Evolutionary conservation across 345 rosid species (phyloP).

Genomic region (Cardamine occulta): DNA sequence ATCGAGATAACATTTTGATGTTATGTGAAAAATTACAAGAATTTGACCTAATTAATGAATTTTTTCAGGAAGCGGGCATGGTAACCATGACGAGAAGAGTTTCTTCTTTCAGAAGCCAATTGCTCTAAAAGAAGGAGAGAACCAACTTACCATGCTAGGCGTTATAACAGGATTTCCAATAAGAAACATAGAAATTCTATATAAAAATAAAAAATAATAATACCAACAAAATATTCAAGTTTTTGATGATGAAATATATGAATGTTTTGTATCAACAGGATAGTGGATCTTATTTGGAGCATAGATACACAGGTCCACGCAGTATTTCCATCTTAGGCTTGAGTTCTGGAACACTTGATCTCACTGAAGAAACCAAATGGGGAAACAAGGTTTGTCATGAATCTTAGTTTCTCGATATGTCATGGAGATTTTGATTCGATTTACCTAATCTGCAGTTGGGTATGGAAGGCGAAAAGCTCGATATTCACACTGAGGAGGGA

Average conservation of each 20-base stretch:
- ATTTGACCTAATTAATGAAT: background rate
- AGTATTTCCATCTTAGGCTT: constrained; percentile 70
- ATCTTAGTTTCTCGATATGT: background rate
- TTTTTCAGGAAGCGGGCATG: constrained; percentile 66
- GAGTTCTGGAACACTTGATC: constrained; percentile 82
- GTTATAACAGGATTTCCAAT: constrained; percentile 72
- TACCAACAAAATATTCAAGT: background rate
- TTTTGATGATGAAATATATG: background rate
- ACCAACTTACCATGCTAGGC: constrained; percentile 59
- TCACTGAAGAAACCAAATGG: constrained; percentile 62
- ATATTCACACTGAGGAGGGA: constrained; percentile 57
- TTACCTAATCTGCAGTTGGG: constrained; percentile 56
- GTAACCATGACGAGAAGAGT: constrained; percentile 82
- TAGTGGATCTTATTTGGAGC: constrained; percentile 95
- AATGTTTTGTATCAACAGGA: constrained; percentile 55
- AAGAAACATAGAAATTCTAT: constrained; percentile 27
- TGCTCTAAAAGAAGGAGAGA: constrained; percentile 55
- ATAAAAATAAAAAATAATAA: background rate
- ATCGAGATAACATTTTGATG: constrained; percentile 14
- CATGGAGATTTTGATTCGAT: background rate
- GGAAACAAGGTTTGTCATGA: constrained; percentile 65
- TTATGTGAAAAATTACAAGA: background rate
- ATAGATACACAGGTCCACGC: constrained; percentile 82
- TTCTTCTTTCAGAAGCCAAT: constrained; percentile 63
- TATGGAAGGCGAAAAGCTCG: constrained; percentile 64